phyloP scores from a whole-genome alignment of 768 basidiomycete species.

The Boletus rubroflammeus region DNA sequence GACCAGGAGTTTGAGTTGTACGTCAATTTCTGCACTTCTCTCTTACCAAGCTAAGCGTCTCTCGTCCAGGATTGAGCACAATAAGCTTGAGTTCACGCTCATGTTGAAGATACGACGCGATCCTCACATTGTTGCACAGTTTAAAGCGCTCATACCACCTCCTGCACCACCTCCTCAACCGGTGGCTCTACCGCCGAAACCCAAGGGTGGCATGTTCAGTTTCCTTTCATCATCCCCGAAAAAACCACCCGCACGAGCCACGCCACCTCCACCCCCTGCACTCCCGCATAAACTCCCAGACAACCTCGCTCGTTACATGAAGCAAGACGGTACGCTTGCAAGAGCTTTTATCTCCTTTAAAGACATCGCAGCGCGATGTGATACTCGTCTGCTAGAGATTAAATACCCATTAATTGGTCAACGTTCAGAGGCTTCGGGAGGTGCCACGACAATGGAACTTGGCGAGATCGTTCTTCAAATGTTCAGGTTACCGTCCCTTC shows the following conservation, averaged over 20 bases:
- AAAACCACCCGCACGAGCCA: slow-evolving; percentile 54
- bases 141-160: slow-evolving; percentile 58
- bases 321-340: slow-evolving; percentile 83
- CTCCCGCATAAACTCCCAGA: slow-evolving; percentile 52
- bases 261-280: slow-evolving; percentile 30
- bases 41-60: not conserved
- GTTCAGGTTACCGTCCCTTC: slow-evolving; percentile 84
- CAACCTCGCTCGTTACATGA: slow-evolving; percentile 79
- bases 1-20: slow-evolving; percentile 92
- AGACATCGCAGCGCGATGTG: slow-evolving; percentile 78
- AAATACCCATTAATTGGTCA: slow-evolving; percentile 80
- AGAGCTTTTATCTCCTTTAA: slow-evolving; percentile 88
- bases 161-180: slow-evolving; percentile 41
- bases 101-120: slow-evolving; percentile 84
- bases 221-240: slow-evolving; percentile 74
- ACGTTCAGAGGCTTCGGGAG: slow-evolving; percentile 48
- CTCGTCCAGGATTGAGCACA: slow-evolving; percentile 73
- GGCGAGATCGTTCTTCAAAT: slow-evolving; percentile 89
- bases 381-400: slow-evolving; percentile 81
- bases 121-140: slow-evolving; percentile 77
- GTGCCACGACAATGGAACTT: slow-evolving; percentile 64
- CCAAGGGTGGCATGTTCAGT: slow-evolving; percentile 63
- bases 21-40: slow-evolving; percentile 26
- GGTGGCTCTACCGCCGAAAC: slow-evolving; percentile 48
- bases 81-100: slow-evolving; percentile 92